Conservation (phyloP, 371 early-diverging fungal genomes). For the Ordospora pajunii region DNA sequence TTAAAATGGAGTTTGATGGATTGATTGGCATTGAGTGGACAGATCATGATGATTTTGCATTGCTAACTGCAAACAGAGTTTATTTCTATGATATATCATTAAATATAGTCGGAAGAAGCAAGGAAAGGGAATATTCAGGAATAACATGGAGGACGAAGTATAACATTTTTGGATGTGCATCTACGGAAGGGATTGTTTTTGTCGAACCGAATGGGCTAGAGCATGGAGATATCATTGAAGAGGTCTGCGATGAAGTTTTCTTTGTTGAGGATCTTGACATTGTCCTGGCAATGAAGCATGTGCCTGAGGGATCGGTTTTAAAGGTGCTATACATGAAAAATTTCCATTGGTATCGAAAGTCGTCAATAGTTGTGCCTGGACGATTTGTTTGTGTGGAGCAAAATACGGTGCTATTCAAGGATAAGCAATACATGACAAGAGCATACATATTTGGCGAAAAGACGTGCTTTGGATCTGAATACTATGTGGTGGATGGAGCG, state of each 20-base stretch:
- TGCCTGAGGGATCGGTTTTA: not conserved
- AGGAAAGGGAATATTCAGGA: not conserved
- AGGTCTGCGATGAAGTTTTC: not conserved
- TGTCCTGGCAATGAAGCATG: not conserved
- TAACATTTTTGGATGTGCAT: conserved; percentile 17
- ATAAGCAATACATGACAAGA: not conserved
- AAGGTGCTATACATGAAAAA: conserved; percentile 15
- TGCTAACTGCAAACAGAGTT: not conserved
- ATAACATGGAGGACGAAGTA: conserved; percentile 11
- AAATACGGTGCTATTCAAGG: not conserved
- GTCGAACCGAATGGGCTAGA: conserved; percentile 16
- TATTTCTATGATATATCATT: conserved; percentile 8
- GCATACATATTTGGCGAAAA: not conserved
- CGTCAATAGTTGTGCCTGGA: not conserved
- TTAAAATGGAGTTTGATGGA: not conserved
- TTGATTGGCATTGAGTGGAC: conserved; percentile 10
- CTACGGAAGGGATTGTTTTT: not conserved
- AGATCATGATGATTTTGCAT: not conserved
- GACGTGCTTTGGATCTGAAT: not conserved
- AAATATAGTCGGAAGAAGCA: not conserved
- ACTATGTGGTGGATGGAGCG: conserved; percentile 8
- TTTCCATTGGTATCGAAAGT: conserved; percentile 17
- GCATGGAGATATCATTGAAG: conserved; percentile 3
- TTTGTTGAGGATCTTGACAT: not conserved
- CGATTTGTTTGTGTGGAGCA: not conserved